A percentile compares a stretch with the other conserved stretches of the same genome.
Evolutionary conservation across 2,329 filamentous ascomycete species (phyloP).

Genomic region (Aspergillus awamori): DNA sequence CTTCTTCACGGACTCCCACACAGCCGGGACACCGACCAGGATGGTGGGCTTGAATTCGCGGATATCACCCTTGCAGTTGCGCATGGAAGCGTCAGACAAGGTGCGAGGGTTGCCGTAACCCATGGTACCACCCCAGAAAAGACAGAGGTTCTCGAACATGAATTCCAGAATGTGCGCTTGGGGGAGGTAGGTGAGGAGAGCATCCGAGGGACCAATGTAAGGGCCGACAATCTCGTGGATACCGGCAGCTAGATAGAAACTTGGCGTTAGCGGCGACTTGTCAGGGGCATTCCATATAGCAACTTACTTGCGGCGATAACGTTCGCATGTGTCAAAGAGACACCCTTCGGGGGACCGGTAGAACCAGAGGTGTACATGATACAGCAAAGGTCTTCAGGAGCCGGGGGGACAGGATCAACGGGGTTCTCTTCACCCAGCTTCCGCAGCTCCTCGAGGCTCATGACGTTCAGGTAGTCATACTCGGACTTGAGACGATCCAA

Average conservation of each 20-base stretch:
- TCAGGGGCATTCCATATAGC: background rate
- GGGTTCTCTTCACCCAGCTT: constrained; percentile 66
- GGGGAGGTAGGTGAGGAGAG: constrained; percentile 86
- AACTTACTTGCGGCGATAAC: constrained; percentile 75
- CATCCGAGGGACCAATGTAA: constrained; percentile 75
- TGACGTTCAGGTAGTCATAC: constrained; percentile 55
- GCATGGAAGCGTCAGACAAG: constrained; percentile 80
- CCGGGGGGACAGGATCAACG: constrained; percentile 70
- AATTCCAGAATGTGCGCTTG: constrained; percentile 96
- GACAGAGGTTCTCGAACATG: constrained; percentile 85
- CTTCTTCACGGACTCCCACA: constrained; percentile 98
- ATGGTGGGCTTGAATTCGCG: constrained; percentile 86
- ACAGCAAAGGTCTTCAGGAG: constrained; percentile 78
- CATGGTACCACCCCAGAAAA: constrained; percentile 88
- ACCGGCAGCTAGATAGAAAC: constrained; percentile 67
- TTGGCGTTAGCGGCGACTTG: constrained; percentile 9
- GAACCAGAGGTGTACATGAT: constrained; percentile 84
- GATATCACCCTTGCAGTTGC: constrained; percentile 92
- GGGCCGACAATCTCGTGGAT: constrained; percentile 76
- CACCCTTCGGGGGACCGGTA: constrained; percentile 87
- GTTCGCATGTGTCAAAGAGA: constrained; percentile 76
- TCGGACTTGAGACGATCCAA: constrained; percentile 58
- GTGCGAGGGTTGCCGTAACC: constrained; percentile 93
- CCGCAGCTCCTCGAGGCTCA: constrained; percentile 59
- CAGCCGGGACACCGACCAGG: constrained; percentile 90